Percentiles rank a stretch among this genome's conserved stretches.
Evolutionary conservation across 345 rosid genomes (phyloP).

Genomic region (Iberis pinnata): DNA sequence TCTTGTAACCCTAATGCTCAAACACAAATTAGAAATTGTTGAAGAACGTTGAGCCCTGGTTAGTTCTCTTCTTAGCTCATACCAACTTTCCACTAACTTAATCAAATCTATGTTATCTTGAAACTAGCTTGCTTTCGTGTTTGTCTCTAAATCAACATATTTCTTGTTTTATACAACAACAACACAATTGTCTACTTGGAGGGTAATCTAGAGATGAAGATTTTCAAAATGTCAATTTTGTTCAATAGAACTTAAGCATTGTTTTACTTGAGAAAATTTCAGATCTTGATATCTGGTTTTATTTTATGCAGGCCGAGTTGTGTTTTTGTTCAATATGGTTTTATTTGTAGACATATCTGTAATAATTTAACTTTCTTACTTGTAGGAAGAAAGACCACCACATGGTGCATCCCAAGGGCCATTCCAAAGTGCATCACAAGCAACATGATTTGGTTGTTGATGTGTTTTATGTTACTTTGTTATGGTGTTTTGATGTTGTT

Average conservation of each 20-base stretch:
- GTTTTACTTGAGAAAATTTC: no score
- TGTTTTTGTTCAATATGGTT: no score
- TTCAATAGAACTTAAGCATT: neutral
- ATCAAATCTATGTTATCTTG: neutral
- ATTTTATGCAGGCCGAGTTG: conserved; percentile 47
- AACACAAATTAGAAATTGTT: no score
- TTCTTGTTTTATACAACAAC: conserved; percentile 28
- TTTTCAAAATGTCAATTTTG: conserved; percentile 30
- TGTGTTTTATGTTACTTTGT: no score
- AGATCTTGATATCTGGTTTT: neutral
- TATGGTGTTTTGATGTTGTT: no score
- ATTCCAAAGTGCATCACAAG: no score
- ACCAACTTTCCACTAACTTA: neutral
- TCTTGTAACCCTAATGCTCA: no score
- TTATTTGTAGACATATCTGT: no score
- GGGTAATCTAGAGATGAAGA: conserved; percentile 80
- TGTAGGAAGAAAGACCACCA: no score
- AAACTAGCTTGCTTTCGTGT: conserved; percentile 3
- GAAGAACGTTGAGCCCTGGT: conserved; percentile 70
- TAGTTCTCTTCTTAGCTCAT: conserved; percentile 27
- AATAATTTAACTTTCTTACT: no score
- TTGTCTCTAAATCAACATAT: neutral
- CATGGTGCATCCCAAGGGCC: no score
- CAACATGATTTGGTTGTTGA: no score
- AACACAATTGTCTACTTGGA: conserved; percentile 62